Base-by-base conservation (phyloP, 495 filamentous ascomycete species). In the Platismatia glauca region DNA sequence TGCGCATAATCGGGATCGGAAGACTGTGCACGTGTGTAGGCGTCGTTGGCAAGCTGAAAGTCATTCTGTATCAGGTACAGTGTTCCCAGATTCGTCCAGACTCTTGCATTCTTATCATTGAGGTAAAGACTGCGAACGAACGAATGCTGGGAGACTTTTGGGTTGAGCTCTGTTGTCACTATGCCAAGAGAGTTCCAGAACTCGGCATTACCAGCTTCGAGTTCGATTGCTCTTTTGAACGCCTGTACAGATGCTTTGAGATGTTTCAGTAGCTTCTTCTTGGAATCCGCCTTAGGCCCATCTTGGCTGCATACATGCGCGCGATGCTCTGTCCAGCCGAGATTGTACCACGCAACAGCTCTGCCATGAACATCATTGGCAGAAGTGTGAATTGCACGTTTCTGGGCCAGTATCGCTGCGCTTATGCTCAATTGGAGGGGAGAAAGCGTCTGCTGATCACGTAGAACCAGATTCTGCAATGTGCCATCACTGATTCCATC, bases 161-260 rank as follows among this genome's bases (percentile, higher is more conserved):
- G 87, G 69, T 90, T 96, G 68, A 96, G 77, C 43, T 78, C 81
- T 50, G 87, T 89, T 3, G 94, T 97, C 20, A 88, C 89, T 9
- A 97, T 90, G 27, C 93, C 94, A 27, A 99, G 82, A 4, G 94
- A 84, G 71, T 96, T 97, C 94, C 94, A 99, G 73, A 97, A 99
- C 68, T 99, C 94, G 0, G 91, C 78, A 69, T 97, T 99, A 35
- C 91, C 89, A 9, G 95, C 88, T 71, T 99, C 94, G 3, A 97
- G 76, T 73, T 97, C 95, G 69, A 99, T 97, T 6, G 95, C 89
- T 58, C 90, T 81, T 74, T 97, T 99, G 83, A 99, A 99, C 72
- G 91, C 95, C 34, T 88, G 83, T 58, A 97, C 86, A 29, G 93
- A 81, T 29, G 90, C 86, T 72, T 87, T 93, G 29, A 95, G 77